Evolutionary conservation across 352 stramenopile genomes (phyloP), one percentile per base, ranked within the genome.

Genomic region (Phytophthora pluvialis): DNA sequence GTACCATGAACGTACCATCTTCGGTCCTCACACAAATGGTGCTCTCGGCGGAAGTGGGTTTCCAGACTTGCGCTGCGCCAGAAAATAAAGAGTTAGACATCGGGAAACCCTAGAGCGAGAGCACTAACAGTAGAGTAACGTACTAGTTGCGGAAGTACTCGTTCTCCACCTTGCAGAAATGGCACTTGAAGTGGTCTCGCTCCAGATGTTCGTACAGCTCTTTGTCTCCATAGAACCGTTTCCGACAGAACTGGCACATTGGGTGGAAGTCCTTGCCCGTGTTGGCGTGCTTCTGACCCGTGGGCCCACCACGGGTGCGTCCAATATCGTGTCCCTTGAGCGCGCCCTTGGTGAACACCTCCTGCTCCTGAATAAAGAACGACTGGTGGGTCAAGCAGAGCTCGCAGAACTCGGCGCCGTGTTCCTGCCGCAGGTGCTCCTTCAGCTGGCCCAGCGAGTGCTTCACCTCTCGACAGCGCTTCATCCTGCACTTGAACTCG

Each of bases 71-170:
- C 72, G 55, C 86, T 92, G 58, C 48, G 78, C 16, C n/a, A 68
- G 38, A 57, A 18, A 63, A 10, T 29, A 38, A 43, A 35, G 26
- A 28, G 40, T 76, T 60, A 72, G 40, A 35, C 10, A 47, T 21
- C 16, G 4, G 4, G 13, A 9, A 18, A 38, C 7, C 8, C 5
- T 6, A 46, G 0, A 6, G 43, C n/a, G 3, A 44, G 1, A 13
- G 3, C 44, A 60, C 18, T 11, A 2, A 2, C 3, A 55, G 2
- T n/a, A 31, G 25, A 4, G 18, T 5, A 1, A 88, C 84, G 60
- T 78, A 93, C 82, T 97, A 97, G 72, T 97, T 94, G 57, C 88
- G 83, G 65, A 92, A 97, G 70, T 97, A 95, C 32, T 94, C 81
- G 67, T 95, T 86, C 60, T 93, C 87, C 31, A 82, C 69, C 53